phyloP scores from a whole-genome alignment of 352 stramenopile species.

The Aphanomyces astaci region DNA sequence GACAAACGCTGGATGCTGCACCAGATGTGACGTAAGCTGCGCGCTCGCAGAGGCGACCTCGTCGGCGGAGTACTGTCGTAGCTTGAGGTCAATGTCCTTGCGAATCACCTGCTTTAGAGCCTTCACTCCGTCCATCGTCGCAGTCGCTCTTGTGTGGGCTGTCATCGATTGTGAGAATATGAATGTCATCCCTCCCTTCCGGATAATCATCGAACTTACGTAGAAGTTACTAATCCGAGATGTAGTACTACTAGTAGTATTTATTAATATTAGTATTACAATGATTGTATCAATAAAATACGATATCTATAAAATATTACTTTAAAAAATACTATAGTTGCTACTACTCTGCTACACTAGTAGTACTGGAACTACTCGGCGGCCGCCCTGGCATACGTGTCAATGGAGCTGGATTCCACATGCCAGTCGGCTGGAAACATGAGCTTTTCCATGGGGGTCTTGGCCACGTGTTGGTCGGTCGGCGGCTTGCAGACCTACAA shows the following conservation, averaged over 20 bases:
- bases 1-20: constrained; percentile 44
- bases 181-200: too few relatives aligned
- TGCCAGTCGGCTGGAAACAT: constrained; percentile 14
- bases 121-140: background rate
- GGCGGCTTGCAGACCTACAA: constrained; percentile 11
- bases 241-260: too few relatives aligned
- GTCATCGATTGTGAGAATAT: too few relatives aligned
- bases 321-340: background rate
- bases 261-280: too few relatives aligned
- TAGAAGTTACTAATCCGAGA: too few relatives aligned
- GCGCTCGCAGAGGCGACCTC: constrained; percentile 51
- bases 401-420: constrained; percentile 21
- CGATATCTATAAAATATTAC: background rate
- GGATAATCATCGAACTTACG: too few relatives aligned
- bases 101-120: constrained; percentile 37
- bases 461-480: background rate
- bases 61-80: constrained; percentile 34
- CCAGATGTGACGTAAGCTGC: constrained; percentile 39
- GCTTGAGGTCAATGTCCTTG: constrained; percentile 35
- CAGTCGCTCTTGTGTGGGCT: background rate
- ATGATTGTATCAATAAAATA: too few relatives aligned
- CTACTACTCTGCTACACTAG: too few relatives aligned
- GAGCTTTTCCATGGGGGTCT: constrained; percentile 3
- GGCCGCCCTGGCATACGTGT: constrained; percentile 13
- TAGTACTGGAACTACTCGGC: too few relatives aligned